phyloP scores from a whole-genome alignment of 108 stramenopile genomes.

The Skeletonema potamos region DNA sequence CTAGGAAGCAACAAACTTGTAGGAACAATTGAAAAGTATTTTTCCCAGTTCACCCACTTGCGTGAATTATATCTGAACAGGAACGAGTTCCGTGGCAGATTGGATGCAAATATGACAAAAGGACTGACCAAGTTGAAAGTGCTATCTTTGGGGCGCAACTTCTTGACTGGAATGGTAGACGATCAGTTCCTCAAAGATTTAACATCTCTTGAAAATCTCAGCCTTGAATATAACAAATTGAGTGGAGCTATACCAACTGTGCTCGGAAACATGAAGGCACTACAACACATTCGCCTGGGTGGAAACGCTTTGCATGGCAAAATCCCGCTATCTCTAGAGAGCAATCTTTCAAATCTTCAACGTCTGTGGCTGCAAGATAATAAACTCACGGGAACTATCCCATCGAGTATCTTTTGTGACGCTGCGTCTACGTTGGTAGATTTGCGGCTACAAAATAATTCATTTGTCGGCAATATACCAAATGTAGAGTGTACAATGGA shows the following conservation, averaged over 20 bases:
- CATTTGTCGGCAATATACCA: constrained; percentile 12
- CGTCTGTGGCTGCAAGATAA: constrained; percentile 66
- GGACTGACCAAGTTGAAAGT: constrained; percentile 12
- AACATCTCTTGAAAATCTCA: constrained; percentile 26
- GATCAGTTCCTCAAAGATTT: constrained; percentile 29
- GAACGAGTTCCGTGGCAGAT: constrained; percentile 1
- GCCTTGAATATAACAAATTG: constrained; percentile 40
- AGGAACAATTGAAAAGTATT: neutral
- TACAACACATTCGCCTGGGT: constrained; percentile 51
- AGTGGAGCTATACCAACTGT: constrained; percentile 45
- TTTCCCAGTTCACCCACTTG: constrained; percentile 2
- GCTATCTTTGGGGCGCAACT: constrained; percentile 18
- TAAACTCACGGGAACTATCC: constrained; percentile 54
- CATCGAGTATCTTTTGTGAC: constrained; percentile 21
- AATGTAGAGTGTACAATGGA: constrained; percentile 14
- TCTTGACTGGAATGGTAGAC: constrained; percentile 5
- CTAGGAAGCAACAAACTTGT: constrained; percentile 7
- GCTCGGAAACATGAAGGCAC: constrained; percentile 22
- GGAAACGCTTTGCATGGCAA: constrained; percentile 49
- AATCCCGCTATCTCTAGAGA: constrained; percentile 35
- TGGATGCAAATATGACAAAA: neutral
- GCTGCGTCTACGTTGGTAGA: constrained; percentile 9
- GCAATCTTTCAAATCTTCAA: constrained; percentile 28
- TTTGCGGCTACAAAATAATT: constrained; percentile 21
- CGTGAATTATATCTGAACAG: constrained; percentile 10